phyloP scores from a whole-genome alignment of 768 basidiomycete genomes.

The Inosperma sp. region DNA sequence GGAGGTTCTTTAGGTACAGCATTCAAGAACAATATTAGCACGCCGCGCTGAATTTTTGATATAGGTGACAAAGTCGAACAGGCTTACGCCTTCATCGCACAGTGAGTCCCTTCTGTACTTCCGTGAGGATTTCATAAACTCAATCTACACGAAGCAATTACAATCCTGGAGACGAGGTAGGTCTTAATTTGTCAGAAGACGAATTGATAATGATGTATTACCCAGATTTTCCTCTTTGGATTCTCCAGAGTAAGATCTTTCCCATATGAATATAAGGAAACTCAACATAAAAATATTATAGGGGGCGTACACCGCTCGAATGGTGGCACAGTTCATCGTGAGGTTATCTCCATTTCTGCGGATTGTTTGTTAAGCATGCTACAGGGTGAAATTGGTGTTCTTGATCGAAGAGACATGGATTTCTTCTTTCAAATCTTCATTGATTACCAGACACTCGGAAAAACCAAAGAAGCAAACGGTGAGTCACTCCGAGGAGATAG shows the following conservation, averaged over 20 bases:
- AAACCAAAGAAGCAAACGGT: slow-evolving; percentile 46
- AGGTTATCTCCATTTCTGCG: slow-evolving; percentile 15
- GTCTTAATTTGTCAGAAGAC: not conserved
- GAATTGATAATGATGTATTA: not conserved
- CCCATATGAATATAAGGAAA: not conserved
- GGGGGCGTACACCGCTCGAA: slow-evolving; percentile 75
- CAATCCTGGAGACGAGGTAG: slow-evolving; percentile 65
- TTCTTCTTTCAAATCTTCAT: slow-evolving; percentile 61
- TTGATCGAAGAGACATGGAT: slow-evolving; percentile 70
- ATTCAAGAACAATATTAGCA: too few relatives aligned
- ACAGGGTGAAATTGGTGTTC: slow-evolving; percentile 67
- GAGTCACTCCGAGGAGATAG: slow-evolving; percentile 1
- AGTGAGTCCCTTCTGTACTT: slow-evolving; percentile 46
- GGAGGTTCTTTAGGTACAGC: slow-evolving; percentile 55
- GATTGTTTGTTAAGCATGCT: not conserved
- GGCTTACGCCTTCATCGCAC: slow-evolving; percentile 75
- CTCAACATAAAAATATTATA: slow-evolving; percentile 20
- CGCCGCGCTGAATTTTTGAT: slow-evolving; percentile 6
- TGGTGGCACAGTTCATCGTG: slow-evolving; percentile 69
- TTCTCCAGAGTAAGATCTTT: slow-evolving; percentile 56
- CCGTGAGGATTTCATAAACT: too few relatives aligned
- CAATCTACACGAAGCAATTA: slow-evolving; percentile 74
- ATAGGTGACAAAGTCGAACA: slow-evolving; percentile 71
- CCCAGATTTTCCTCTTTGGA: slow-evolving; percentile 71
- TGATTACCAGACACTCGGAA: slow-evolving; percentile 57